A percentile compares a stretch with the other conserved stretches of the same genome.
Evolutionary conservation across 2,329 filamentous ascomycete species (phyloP).

Genomic region (Beauveria sp.): DNA sequence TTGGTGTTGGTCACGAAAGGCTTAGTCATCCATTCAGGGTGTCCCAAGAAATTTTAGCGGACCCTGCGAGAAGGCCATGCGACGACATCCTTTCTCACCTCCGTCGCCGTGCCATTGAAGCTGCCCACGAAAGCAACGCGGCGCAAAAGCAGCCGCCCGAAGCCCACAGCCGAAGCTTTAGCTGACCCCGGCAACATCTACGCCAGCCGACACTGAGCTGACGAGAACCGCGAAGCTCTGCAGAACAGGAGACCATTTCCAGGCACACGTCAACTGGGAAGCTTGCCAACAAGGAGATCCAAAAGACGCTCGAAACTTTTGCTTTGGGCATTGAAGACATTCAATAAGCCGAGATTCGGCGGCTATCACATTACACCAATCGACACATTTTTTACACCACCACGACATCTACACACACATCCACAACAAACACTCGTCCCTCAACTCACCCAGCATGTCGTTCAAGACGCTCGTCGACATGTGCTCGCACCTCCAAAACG

Average conservation of each 20-base stretch:
- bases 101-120: not conserved
- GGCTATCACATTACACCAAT: not conserved
- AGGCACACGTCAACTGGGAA: not conserved
- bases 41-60: conserved; percentile 7
- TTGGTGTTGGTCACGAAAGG: not conserved
- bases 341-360: no score
- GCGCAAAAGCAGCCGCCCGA: not conserved
- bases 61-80: not conserved
- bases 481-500: conserved; percentile 89
- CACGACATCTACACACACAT: not conserved
- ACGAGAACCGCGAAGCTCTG: not conserved
- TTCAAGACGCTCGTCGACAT: conserved; percentile 69
- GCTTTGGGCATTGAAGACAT: no score
- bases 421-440: not conserved
- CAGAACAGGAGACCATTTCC: not conserved
- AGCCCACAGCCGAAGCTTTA: not conserved
- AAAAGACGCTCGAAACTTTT: not conserved
- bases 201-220: no score
- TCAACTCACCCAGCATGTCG: conserved; percentile 25
- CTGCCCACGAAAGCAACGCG: not conserved
- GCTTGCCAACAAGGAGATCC: no score
- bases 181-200: no score
- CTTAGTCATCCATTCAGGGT: conserved; percentile 3
- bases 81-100: not conserved
- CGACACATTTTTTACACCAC: not conserved